A percentile compares a stretch with the other conserved stretches of the same genome.
Conservation (phyloP, 73 alveolate species). For the Paraurostyla sp. region DNA sequence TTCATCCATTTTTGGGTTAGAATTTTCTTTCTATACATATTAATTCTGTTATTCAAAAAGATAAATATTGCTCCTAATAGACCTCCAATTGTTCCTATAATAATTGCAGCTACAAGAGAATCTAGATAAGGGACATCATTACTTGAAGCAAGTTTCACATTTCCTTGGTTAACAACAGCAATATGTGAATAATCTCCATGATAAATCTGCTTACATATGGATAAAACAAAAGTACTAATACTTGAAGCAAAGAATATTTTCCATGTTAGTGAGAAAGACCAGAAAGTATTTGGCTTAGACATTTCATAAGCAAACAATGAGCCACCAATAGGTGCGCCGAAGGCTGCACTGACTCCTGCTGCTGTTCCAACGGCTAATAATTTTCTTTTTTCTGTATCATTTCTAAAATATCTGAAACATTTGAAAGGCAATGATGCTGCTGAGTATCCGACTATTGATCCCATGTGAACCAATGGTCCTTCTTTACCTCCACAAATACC, state of each 20-base stretch:
- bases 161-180: constrained; percentile 19
- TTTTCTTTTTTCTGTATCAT: constrained; percentile 66
- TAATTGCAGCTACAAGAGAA: constrained; percentile 28
- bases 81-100: constrained; percentile 61
- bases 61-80: constrained; percentile 56
- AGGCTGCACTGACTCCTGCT: constrained; percentile 76
- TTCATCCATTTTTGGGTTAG: constrained; percentile 48
- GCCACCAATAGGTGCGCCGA: constrained; percentile 77
- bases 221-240: constrained; percentile 52
- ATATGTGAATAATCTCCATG: constrained; percentile 10
- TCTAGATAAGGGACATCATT: neutral
- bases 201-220: constrained; percentile 1
- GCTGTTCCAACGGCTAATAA: constrained; percentile 69
- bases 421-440: constrained; percentile 53
- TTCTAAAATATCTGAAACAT: constrained; percentile 54
- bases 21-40: constrained; percentile 44
- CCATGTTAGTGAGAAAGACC: constrained; percentile 75
- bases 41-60: constrained; percentile 6
- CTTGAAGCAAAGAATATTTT: constrained; percentile 60
- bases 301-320: constrained; percentile 69
- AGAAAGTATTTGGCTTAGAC: constrained; percentile 64
- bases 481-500: constrained; percentile 77
- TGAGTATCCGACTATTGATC: constrained; percentile 60
- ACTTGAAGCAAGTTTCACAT: constrained; percentile 27
- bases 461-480: constrained; percentile 77